Base-by-base conservation (phyloP, 805 yeast species). In the Ogataea henricii region DNA sequence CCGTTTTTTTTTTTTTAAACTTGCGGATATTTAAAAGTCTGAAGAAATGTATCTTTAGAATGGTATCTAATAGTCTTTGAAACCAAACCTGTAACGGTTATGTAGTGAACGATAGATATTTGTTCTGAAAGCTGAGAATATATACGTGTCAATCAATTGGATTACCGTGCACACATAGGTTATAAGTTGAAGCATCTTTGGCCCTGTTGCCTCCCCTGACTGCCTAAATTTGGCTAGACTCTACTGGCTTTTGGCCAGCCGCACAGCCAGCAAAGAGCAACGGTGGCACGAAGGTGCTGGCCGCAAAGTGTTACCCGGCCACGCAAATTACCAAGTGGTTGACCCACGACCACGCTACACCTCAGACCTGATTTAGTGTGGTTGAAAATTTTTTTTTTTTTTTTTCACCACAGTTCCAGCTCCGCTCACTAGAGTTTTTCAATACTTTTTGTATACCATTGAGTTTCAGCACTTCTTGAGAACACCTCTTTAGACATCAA, bases 261-360 rank as follows among this genome's bases (percentile, higher is more conserved):
- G 35, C 38, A 34, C 40, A 37, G 27, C 40, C 40, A 14, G 35
- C 17, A 20, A 21, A 26, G 17, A 33, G 26, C 42, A 27, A 27
- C 22, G 21, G 50, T 25, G 50, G 43, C 32, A 39, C 43, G 37
- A 29, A 37, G 46, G 35, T 38, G 40, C 26, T 23, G 35, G 25
- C 30, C 14, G 35, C 9, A 18, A 13, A 34, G 12, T 20, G 39
- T 49, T 49, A 49, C 52, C 52, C 52, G 48, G 49, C 49, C 52
- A 49, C 52, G 46, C 52, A 49, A 20, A 23, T n/a, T 5, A 8
- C 4, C 2, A 3, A 23, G 6, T 14, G 30, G 12, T n/a, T 14
- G n/a, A 14, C 30, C 3, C 40, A 25, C 40, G 40, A 37, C 32
- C 32, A 23, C 32, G 2, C 40, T 6, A 34, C 38, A 17, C 34